Evolutionary conservation across 2,329 filamentous ascomycete species (phyloP), one percentile per base, ranked within the genome.

Genomic region (Aaosphaeria arxii): DNA sequence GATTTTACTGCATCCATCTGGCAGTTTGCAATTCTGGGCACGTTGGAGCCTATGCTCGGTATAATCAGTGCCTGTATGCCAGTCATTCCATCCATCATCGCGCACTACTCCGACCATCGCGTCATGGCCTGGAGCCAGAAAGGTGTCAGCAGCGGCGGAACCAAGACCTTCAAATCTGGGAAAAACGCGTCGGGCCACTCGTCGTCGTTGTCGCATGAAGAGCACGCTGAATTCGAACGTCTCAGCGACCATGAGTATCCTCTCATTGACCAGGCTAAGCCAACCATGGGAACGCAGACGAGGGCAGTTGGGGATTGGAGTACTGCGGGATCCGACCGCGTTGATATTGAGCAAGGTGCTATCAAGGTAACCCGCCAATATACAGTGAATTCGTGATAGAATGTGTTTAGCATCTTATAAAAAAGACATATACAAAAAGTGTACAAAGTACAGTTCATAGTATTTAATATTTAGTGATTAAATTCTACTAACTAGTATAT

Each of bases 41-140:
- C 44, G 7, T 11, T 53, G n/a, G 48, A 53, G 45, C 50, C 47
- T 30, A 53, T 53, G 50, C 48, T 53, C 44, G 47, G 47, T 28
- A 47, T 53, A n/a, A 53, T 53, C 41, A 43, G 50, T 46, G 50
- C 50, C 6, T 50, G 50, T 36, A 17, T 53, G 31, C 50, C 50
- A 24, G 36, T 53, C 11, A 6, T 50, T 6, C 48, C 50, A 5
- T 6, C 50, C 6, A 39, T 53, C 30, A 9, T 44, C n/a, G 24
- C 48, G 11, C 38, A 41, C 38, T 41, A 41, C 38, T 46, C 44
- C 5, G 31, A 33, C 7, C 32, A 42, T 11, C 39, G 43, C 6
- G 24, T 46, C 7, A 45, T 49, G 47, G 43, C 43, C 38, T 49
- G 29, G 47, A 45, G 28, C 47, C 30, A 7, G 13, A 30, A 45